phyloP scores from a whole-genome alignment of 352 stramenopile genomes.

The Peronospora farinosa region DNA sequence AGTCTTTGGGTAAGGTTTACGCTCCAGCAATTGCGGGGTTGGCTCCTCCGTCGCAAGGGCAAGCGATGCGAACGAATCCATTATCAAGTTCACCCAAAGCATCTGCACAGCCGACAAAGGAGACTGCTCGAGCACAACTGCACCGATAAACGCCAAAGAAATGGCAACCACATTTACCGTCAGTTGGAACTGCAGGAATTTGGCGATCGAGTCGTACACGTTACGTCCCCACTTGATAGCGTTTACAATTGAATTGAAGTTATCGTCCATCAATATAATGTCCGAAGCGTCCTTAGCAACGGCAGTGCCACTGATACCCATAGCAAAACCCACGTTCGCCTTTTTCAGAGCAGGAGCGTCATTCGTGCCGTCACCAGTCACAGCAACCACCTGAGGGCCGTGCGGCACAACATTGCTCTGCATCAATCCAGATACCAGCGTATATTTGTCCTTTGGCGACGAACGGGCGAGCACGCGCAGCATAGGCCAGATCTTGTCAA shows the following conservation, averaged over 20 bases:
- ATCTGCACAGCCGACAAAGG: constrained; percentile 92
- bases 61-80: constrained; percentile 93
- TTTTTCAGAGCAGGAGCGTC: constrained; percentile 92
- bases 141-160: constrained; percentile 85
- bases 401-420: constrained; percentile 46
- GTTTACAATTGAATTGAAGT: constrained; percentile 94
- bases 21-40: constrained; percentile 75
- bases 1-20: constrained; percentile 86
- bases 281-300: constrained; percentile 93
- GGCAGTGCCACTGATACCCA: constrained; percentile 90
- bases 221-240: constrained; percentile 94
- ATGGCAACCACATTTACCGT: constrained; percentile 93
- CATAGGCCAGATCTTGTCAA: constrained; percentile 68
- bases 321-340: constrained; percentile 93
- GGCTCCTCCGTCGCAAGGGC: constrained; percentile 93
- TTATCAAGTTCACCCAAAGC: constrained; percentile 97
- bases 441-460: constrained; percentile 64
- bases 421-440: constrained; percentile 56
- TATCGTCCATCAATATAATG: constrained; percentile 95
- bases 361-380: constrained; percentile 95
- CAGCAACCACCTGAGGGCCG: constrained; percentile 87
- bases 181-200: constrained; percentile 96
- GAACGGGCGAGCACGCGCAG: constrained; percentile 57
- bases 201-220: constrained; percentile 95
- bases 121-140: constrained; percentile 50